Percentiles rank a stretch among this genome's conserved stretches.
phyloP scores from a whole-genome alignment of 495 filamentous ascomycete species.

The Penicillium samsonianum region DNA sequence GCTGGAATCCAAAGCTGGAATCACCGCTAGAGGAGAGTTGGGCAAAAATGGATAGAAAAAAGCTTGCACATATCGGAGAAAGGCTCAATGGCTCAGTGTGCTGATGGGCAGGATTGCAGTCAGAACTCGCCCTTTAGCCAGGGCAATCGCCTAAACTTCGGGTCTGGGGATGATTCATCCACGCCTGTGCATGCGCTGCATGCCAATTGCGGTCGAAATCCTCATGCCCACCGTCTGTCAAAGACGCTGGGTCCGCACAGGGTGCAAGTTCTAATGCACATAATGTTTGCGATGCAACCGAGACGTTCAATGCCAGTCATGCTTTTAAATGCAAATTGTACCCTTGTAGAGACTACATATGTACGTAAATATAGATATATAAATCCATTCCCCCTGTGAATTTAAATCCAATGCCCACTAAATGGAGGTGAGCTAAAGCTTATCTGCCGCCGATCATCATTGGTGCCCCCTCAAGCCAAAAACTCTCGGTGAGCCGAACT shows the following conservation, averaged over 20 bases:
- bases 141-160: conserved; percentile 29
- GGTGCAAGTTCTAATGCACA: conserved; percentile 45
- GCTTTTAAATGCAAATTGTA: conserved; percentile 25
- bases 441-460: conserved; percentile 8
- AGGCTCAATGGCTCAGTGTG: conserved; percentile 39
- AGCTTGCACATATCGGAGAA: conserved; percentile 42
- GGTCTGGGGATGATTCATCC: conserved; percentile 25
- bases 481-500: conserved; percentile 5
- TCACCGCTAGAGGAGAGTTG: conserved; percentile 17
- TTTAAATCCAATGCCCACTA: background rate
- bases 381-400: background rate
- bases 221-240: conserved; percentile 18
- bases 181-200: conserved; percentile 22
- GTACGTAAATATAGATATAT: background rate
- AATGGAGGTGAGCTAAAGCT: conserved; percentile 13
- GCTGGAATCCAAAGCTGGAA: conserved; percentile 20
- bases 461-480: background rate
- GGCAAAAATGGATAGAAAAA: conserved; percentile 41
- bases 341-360: background rate
- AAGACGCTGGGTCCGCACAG: conserved; percentile 13
- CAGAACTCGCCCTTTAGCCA: conserved; percentile 30
- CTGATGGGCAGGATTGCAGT: conserved; percentile 34
- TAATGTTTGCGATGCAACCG: conserved; percentile 38
- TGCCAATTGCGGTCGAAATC: conserved; percentile 23
- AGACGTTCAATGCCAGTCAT: conserved; percentile 39